Conservation (phyloP, 495 filamentous ascomycete genomes). For the Penicillium turbatum region DNA sequence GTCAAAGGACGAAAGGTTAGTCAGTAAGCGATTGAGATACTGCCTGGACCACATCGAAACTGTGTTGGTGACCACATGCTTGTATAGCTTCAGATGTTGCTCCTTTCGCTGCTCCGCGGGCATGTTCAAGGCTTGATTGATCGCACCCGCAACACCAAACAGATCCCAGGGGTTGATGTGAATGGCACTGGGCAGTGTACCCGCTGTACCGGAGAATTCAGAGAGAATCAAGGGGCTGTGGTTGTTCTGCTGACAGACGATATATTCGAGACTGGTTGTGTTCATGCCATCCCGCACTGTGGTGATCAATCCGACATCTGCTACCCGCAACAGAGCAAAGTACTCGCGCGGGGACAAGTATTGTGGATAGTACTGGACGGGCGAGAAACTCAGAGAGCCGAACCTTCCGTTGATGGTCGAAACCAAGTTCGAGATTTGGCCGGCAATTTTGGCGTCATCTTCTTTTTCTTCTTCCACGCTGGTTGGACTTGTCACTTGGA, state of each 20-base stretch:
- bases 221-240: slow-evolving; percentile 86
- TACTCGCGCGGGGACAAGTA: slow-evolving; percentile 85
- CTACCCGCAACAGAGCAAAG: slow-evolving; percentile 80
- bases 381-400: slow-evolving; percentile 78
- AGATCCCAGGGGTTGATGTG: slow-evolving; percentile 95
- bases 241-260: slow-evolving; percentile 81
- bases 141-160: slow-evolving; percentile 70
- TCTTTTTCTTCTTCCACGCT: slow-evolving; percentile 68
- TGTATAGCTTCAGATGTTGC: slow-evolving; percentile 57
- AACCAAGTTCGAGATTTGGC: slow-evolving; percentile 81
- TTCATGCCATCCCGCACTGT: slow-evolving; percentile 96
- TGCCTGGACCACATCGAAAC: slow-evolving; percentile 77
- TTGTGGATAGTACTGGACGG: slow-evolving; percentile 88
- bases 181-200: slow-evolving; percentile 75
- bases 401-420: slow-evolving; percentile 85
- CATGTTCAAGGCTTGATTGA: slow-evolving; percentile 76
- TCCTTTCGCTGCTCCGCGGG: slow-evolving; percentile 53
- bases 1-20: slow-evolving; percentile 70
- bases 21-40: slow-evolving; percentile 69
- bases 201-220: slow-evolving; percentile 91
- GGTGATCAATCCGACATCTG: slow-evolving; percentile 86
- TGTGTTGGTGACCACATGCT: slow-evolving; percentile 76
- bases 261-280: slow-evolving; percentile 88
- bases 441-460: slow-evolving; percentile 68
- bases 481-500: slow-evolving; percentile 90